These are phyloP conservation scores for Eucalyptus virginea DNA, from an alignment of 345 rosid species.

Conservation along the genomic window DNA sequence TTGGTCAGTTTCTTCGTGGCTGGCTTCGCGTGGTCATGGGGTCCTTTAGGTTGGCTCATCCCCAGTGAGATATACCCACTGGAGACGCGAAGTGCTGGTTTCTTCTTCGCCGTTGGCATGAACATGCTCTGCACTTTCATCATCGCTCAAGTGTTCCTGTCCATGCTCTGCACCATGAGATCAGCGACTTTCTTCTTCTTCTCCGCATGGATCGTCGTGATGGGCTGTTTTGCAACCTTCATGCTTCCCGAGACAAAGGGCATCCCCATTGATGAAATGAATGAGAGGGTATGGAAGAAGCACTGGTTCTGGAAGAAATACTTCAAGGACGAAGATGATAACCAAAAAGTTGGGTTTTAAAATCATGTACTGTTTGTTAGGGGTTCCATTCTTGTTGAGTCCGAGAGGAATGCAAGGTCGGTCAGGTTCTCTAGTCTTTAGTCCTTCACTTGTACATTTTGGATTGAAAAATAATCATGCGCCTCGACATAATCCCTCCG, in stretches of 20 bases:
- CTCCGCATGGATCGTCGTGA: slow-evolving; percentile 45
- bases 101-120: slow-evolving; percentile 46
- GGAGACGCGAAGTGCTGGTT: slow-evolving; percentile 63
- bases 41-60: slow-evolving; percentile 76
- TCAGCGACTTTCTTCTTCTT: slow-evolving; percentile 65
- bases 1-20: slow-evolving; percentile 48
- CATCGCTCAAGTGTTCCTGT: slow-evolving; percentile 71
- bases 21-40: slow-evolving; percentile 84
- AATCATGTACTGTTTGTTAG: background rate
- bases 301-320: slow-evolving; percentile 34
- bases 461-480: background rate
- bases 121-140: slow-evolving; percentile 85
- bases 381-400: background rate
- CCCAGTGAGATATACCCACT: slow-evolving; percentile 76
- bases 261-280: slow-evolving; percentile 59
- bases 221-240: slow-evolving; percentile 49
- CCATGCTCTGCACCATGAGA: slow-evolving; percentile 58
- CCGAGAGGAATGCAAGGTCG: background rate
- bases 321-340: slow-evolving; percentile 15
- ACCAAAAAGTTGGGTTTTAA: background rate
- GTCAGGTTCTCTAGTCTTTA: slow-evolving; percentile 9
- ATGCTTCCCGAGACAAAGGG: slow-evolving; percentile 59
- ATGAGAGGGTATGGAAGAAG: slow-evolving; percentile 42
- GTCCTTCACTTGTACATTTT: slow-evolving; percentile 8
- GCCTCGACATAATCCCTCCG: background rate